Evolutionary conservation across 345 rosid species (phyloP), one percentile per base, ranked within the genome.

Genomic region (Boechera stricta): DNA sequence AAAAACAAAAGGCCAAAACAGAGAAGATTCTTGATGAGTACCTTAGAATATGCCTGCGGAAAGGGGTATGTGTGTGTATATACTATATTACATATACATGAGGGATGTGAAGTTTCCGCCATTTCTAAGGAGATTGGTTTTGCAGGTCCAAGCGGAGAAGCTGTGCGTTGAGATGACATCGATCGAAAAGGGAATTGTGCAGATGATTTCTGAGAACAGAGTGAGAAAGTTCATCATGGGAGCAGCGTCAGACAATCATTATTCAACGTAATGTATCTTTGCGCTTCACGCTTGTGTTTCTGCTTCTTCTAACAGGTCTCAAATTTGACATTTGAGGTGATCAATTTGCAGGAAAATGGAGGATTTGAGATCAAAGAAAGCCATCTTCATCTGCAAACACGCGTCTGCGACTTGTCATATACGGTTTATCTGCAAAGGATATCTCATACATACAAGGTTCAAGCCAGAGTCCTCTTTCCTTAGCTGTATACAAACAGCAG

Each of bases 221-320:
- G 87, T 88, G 24, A 83, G 77, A 79, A 85, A 87, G 80, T 87
- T 93, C 42, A 86, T 89, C 10, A 91, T 93, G 92, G 98, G 98
- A 80, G 94, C 91, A 75, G 91, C 98, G 70, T 85, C 89, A 15
- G 89, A 90, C 69, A 90, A 79, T 73, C 87, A 86, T 64, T 84
- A 78, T 80, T 83, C 87, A 15, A 90, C 39, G 94, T 93, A 86
- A 39, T 44, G 66, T 64, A 32, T 72, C 29, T 39, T 10, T 54
- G 36, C 16, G 9, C 57, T 77, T 47, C 32, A 49, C 1, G 31
- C 26, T 32, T 71, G 18, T 28, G 67, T 73, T 36, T 18, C 54
- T 45, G 70, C 38, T 39, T 58, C 59, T 53, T 63, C 21, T 11
- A 3, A 41, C 44, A 39, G 59, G 48, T 33, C n/a, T 35, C 7